phyloP scores from a whole-genome alignment of 805 yeast species.

The Hanseniaspora pseudoguilliermondii region DNA sequence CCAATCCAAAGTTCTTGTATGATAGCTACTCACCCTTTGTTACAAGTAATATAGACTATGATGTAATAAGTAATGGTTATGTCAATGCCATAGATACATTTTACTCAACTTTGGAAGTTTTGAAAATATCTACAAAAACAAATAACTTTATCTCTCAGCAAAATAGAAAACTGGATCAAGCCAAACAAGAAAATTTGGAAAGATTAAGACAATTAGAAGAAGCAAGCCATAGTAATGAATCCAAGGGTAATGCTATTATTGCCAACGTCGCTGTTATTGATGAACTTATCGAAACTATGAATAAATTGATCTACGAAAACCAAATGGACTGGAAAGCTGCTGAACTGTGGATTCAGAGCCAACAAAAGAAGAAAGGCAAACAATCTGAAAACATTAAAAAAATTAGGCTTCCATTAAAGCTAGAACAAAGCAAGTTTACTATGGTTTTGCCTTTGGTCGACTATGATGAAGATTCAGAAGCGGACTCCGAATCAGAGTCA shows the following conservation, averaged over 20 bases:
- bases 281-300: constrained; percentile 55
- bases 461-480: constrained; percentile 27
- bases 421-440: constrained; percentile 54
- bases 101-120: constrained; percentile 74
- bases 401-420: constrained; percentile 55
- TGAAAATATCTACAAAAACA: constrained; percentile 58
- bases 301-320: constrained; percentile 47
- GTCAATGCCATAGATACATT: constrained; percentile 72
- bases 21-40: constrained; percentile 62
- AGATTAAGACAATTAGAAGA: constrained; percentile 54
- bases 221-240: constrained; percentile 50
- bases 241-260: constrained; percentile 63
- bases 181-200: constrained; percentile 56
- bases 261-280: constrained; percentile 58
- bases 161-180: constrained; percentile 56
- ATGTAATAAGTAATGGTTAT: constrained; percentile 44
- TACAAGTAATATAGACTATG: constrained; percentile 34
- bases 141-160: constrained; percentile 73
- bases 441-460: constrained; percentile 40
- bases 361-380: constrained; percentile 49
- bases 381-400: constrained; percentile 38
- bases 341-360: constrained; percentile 57
- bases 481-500: constrained; percentile 25
- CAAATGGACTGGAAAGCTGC: constrained; percentile 92
- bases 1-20: constrained; percentile 27